Base-by-base conservation (phyloP, 352 stramenopile genomes). In the Globisporangium mamillatum region DNA sequence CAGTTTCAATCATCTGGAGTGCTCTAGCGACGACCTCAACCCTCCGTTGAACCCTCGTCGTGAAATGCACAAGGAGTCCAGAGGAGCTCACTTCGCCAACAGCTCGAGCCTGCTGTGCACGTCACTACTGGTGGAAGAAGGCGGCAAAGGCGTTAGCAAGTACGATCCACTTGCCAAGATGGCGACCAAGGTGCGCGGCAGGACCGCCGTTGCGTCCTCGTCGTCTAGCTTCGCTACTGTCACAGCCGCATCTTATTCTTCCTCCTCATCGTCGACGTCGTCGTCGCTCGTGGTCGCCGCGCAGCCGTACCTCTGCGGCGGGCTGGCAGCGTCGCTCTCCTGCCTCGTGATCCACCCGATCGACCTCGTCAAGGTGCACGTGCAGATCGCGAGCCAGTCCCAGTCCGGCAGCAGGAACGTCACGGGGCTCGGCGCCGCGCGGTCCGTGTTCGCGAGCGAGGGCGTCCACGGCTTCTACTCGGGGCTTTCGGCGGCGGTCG, bases 281-380 rank as follows among this genome's bases (percentile, higher is more conserved):
- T 79, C 79, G n/a, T 79, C 79, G 22, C 69, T 90, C 48, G 82
- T 81, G 6, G 59, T 80, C 25, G 58, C 78, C 12, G 76, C 75
- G 20, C 86, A 92, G 75, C 86, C 86, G 9, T 94, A 94, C 65
- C 73, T 94, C 44, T 92, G 84, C 70, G 86, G 86, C 64, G 86
- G 86, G 9, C 82, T 82, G 25, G 75, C 86, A 3, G 83, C 86
- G 34, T 81, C 92, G 16, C 82, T 94, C 57, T 84, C 86, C 12
- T 85, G 82, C 36, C 67, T 91, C 14, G 82, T 80, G 60, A 95
- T 97, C 74, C 89, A 96, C 71, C 91, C 91, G 48, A 96, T 97
- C 69, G 91, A 97, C 68, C 76, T 96, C 48, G 89, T 94, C 75
- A 97, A 97, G 75, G 89, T 96, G 59, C 88, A 94, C 41, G 67